A percentile compares a stretch with the other conserved stretches of the same genome.
Evolutionary conservation across 805 yeast species (phyloP).

Genomic region (Yamadazyma tumulicola): DNA sequence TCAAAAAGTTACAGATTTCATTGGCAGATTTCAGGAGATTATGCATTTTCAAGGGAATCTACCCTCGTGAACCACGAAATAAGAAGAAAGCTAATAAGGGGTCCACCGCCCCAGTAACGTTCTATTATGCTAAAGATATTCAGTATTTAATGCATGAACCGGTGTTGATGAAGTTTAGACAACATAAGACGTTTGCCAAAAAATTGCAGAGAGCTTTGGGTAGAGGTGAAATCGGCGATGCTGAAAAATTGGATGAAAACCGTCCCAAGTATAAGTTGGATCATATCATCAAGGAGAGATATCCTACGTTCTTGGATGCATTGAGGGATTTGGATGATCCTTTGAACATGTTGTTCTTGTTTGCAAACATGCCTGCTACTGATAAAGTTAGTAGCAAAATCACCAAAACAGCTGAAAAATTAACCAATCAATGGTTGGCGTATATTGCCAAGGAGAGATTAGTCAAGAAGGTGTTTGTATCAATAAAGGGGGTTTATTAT

Average conservation of each 20-base stretch:
- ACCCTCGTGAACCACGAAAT: conserved; percentile 94
- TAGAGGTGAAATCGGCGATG: conserved; percentile 86
- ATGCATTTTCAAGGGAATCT: conserved; percentile 96
- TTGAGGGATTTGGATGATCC: conserved; percentile 94
- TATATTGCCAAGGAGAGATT: conserved; percentile 81
- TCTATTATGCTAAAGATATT: conserved; percentile 90
- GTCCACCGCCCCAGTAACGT: conserved; percentile 93
- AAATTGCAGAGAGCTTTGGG: conserved; percentile 88
- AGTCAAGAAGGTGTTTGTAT: conserved; percentile 85
- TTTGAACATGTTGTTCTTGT: conserved; percentile 87
- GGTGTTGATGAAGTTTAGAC: conserved; percentile 83
- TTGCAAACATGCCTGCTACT: conserved; percentile 93
- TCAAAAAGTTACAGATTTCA: conserved; percentile 85
- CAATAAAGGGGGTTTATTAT: conserved; percentile 95
- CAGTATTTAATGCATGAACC: conserved; percentile 96
- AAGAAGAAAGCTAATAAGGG: conserved; percentile 97
- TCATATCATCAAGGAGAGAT: conserved; percentile 88
- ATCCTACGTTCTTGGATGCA: conserved; percentile 91
- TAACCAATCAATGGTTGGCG: conserved; percentile 95
- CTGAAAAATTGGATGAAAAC: conserved; percentile 76
- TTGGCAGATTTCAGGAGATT: conserved; percentile 95
- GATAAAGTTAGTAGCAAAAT: conserved; percentile 74
- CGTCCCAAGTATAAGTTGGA: conserved; percentile 85
- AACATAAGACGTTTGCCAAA: conserved; percentile 90
- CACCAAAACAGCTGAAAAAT: conserved; percentile 80